These are phyloP conservation scores for Talaromyces amestolkiae DNA, from an alignment of 2,329 filamentous ascomycete genomes.

Conservation along the genomic window DNA sequence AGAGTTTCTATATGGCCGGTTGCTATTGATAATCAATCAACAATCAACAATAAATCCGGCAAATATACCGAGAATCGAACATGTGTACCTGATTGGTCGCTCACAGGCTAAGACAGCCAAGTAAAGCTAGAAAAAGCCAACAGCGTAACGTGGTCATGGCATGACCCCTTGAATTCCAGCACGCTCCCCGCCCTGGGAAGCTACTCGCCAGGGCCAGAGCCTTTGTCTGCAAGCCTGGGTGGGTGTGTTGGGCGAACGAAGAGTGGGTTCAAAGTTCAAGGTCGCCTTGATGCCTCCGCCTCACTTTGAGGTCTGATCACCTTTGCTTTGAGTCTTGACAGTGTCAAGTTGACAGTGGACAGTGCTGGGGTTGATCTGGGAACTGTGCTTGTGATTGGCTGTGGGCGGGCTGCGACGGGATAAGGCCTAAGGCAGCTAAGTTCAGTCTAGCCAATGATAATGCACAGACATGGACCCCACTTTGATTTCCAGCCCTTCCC, in stretches of 20 bases:
- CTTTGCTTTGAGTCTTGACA: background rate
- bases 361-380: background rate
- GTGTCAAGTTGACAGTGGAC: background rate
- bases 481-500: background rate
- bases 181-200: background rate
- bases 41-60: background rate
- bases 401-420: background rate
- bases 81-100: background rate
- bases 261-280: background rate
- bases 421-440: background rate
- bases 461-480: background rate
- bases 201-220: background rate
- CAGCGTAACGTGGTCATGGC: conserved; percentile 4
- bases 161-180: conserved; percentile 9
- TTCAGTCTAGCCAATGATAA: background rate
- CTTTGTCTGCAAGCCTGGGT: background rate
- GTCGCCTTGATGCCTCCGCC: conserved; percentile 6
- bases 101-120: conserved; percentile 1
- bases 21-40: conserved; percentile 1
- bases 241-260: background rate
- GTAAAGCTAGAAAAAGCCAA: background rate
- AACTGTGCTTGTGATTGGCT: background rate
- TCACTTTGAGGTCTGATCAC: conserved; percentile 17
- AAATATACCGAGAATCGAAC: background rate
- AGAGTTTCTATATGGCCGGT: background rate